Evolutionary conservation across 1,284 basidiomycete genomes (phyloP), one percentile per base, ranked within the genome.

Genomic region (Trametes sp.): DNA sequence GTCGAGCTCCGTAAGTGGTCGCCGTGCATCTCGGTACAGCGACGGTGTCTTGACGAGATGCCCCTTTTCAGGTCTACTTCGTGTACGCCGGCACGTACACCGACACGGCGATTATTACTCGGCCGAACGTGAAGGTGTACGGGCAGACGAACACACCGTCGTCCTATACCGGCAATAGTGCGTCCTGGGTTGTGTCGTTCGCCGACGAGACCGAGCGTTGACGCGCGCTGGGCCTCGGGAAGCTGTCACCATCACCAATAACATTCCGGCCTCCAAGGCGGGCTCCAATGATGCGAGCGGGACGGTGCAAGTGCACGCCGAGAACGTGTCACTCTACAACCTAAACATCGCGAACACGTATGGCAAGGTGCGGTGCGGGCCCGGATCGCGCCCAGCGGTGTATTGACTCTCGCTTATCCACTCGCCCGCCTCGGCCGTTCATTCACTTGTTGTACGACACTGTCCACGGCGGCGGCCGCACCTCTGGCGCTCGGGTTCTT

Each of bases 211-310:
- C 63, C 66, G 66, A 59, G 50, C 26, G 28, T 51, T 62, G 58
- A 63, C 55, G 57, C 52, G 57, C 52, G 36, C 48, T 16, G 13
- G 24, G 31, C 19, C 52, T 29, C 58, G 36, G 48, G 55, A 45
- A 67, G 71, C 66, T 49, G 84, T 80, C 26, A 81, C 74, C 23
- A 77, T 86, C 61, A 77, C 80, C 36, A 79, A 80, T 19, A 78
- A 77, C 49, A 66, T 80, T 13, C 73, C 78, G 23, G 80, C 81
- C 4, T 78, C 75, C 38, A 64, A 71, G 2, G 82, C 83, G 6
- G 83, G 81, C 7, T 84, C 83, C 5, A 79, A 87, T 67, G 84
- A 86, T 66, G 79, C 80, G 1, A 82, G 82, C 61, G 84, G 84
- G 7, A 86, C 85, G 1, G 72, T 87, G 29, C 80, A 83, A 36